Conservation (phyloP, 2,329 filamentous ascomycete genomes). For the Cladophialophora yegresii region DNA sequence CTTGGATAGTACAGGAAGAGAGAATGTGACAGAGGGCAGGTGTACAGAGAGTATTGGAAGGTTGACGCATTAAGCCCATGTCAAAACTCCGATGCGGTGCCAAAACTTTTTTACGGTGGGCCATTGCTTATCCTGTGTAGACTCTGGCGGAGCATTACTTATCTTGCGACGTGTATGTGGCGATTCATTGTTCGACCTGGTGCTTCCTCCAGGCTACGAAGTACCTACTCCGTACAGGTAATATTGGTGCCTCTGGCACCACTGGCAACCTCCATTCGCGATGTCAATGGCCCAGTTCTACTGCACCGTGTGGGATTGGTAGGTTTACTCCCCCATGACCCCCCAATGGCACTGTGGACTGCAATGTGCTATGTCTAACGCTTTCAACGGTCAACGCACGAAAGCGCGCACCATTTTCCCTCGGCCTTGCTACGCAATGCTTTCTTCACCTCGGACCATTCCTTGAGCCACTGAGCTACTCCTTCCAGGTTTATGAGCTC, state of each 20-base stretch:
- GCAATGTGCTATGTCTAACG: background rate
- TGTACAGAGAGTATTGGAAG: background rate
- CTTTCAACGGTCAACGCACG: background rate
- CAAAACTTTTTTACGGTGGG: background rate
- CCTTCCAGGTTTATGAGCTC: background rate
- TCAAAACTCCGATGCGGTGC: background rate
- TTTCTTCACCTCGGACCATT: background rate
- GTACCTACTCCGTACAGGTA: background rate
- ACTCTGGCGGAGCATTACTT: background rate
- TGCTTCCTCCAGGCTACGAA: too few relatives aligned
- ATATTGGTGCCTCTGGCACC: background rate
- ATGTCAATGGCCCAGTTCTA: background rate
- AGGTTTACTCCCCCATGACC: too few relatives aligned
- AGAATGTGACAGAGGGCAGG: background rate
- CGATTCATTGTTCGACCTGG: background rate
- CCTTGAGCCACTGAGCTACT: background rate
- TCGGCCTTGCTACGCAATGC: background rate
- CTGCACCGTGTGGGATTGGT: too few relatives aligned
- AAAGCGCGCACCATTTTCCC: slow-evolving; percentile 1
- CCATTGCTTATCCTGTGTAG: background rate
- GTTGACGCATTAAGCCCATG: background rate
- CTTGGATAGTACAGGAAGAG: background rate
- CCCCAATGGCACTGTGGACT: background rate
- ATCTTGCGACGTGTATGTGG: background rate
- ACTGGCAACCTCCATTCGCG: background rate